Evolutionary conservation across 345 rosid species (phyloP), one percentile per base, ranked within the genome.

Genomic region (Kandelia obovata): DNA sequence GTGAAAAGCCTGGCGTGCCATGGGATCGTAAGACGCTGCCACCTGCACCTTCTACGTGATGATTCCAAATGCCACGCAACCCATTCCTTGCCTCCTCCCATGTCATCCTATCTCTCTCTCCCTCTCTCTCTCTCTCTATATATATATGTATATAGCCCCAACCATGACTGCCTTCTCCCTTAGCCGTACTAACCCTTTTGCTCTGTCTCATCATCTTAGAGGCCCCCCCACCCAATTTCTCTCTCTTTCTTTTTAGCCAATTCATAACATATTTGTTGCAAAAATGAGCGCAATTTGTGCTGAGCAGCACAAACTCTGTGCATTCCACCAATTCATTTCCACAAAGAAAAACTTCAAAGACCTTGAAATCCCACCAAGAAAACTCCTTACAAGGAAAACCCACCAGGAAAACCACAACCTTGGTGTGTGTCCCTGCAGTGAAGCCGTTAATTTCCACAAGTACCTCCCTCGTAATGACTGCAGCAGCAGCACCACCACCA

Each of bases 281-380:
- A 58, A 56, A 7, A 78, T 86, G 92, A 82, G 75, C 78, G 81
- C 84, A 34, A 60, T 79, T 49, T 81, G 83, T 67, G 80, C 81
- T 4, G 89, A 88, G 25, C 87, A 82, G 60, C 80, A 80, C 77
- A 82, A 83, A 53, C 70, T 75, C 71, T 80, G 39, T 58, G 73
- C 62, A 35, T 72, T 66, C 35, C 77, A 70, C 76, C 82, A 74
- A 5, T 79, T 73, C 68, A 43, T 74, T 9, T 1, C 67, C 64
- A 16, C 76, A 60, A 74, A 51, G 60, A 78, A 65, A 57, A 67
- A 77, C 58, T 72, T 79, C 71, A 71, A 60, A 13, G 81, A 72
- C 53, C 73, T 86, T 58, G 98, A 88, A 39, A 83, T 88, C 67
- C 89, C 92, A 30, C 88, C 91, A 5, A 81, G 90, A 69, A 92